Percentiles rank a stretch among this genome's conserved stretches.
Evolutionary conservation across 169 alveolate genomes (phyloP).

Genomic region (Toxoplasma gondii): DNA sequence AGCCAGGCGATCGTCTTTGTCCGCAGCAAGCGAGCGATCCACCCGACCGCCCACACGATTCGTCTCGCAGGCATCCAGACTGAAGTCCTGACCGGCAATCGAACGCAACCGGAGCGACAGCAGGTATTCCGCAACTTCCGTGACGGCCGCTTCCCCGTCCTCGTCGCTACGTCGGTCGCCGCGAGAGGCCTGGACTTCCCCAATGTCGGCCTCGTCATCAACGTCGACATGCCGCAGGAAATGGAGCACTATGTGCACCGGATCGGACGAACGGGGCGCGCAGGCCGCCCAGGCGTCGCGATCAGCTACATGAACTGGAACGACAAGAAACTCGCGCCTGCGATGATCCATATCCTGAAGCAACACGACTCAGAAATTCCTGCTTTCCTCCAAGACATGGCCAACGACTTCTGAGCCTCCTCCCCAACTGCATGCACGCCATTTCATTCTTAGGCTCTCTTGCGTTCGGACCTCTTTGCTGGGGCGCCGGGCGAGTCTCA

Average conservation of each 20-base stretch:
- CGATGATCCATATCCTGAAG: neutral
- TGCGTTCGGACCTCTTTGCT: too few species aligned
- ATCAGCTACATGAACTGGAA: conserved; percentile 70
- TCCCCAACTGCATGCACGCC: too few species aligned
- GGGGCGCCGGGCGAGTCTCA: too few species aligned
- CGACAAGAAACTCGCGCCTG: conserved; percentile 10
- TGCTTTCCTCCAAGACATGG: neutral
- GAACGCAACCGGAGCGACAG: neutral
- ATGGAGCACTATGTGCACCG: conserved; percentile 94
- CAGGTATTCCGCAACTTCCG: conserved; percentile 23
- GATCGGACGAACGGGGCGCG: conserved; percentile 98
- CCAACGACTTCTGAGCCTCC: neutral
- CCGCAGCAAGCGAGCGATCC: neutral
- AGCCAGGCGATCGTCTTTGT: conserved; percentile 38
- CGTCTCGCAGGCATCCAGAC: neutral
- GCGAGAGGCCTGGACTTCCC: conserved; percentile 11
- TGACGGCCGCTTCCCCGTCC: neutral
- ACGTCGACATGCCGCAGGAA: conserved; percentile 85
- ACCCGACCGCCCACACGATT: neutral
- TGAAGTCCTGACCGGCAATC: conserved; percentile 9
- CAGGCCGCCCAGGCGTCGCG: conserved; percentile 94
- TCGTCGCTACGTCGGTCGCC: conserved; percentile 32
- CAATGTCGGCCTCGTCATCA: conserved; percentile 24
- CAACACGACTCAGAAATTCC: neutral
- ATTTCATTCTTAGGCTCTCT: too few species aligned